Conservation (phyloP, 768 basidiomycete genomes). For the Kwoniella europaea region DNA sequence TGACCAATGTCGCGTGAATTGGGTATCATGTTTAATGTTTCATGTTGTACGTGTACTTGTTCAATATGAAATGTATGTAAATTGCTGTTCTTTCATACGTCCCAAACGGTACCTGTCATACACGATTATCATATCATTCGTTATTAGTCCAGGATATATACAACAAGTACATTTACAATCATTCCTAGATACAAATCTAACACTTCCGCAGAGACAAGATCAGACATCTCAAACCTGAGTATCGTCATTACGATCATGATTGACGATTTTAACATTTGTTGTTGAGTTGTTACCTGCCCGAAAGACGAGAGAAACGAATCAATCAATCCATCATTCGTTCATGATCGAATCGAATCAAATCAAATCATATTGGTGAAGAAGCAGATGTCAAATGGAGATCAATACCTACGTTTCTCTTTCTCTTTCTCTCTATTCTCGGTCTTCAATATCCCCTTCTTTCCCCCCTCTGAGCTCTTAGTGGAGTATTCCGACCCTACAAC, state of each 20-base stretch:
- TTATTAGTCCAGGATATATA: background rate
- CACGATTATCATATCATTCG: background rate
- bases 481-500: background rate
- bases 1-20: slow-evolving; percentile 29
- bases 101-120: background rate
- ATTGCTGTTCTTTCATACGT: too few species aligned
- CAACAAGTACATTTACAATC: background rate
- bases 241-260: too few species aligned
- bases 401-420: background rate
- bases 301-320: too few species aligned
- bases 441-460: background rate
- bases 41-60: background rate
- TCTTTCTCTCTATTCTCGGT: background rate
- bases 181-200: background rate
- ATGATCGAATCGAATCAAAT: too few species aligned
- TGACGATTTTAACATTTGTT: too few species aligned
- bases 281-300: too few species aligned
- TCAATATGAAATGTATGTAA: background rate
- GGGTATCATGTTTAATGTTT: background rate
- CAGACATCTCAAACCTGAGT: background rate
- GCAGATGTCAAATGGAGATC: background rate
- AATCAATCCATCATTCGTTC: too few species aligned
- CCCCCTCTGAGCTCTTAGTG: background rate
- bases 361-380: too few species aligned
- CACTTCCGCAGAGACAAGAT: background rate